Conservation (phyloP, 1,284 basidiomycete genomes). For the Boletus smithii region DNA sequence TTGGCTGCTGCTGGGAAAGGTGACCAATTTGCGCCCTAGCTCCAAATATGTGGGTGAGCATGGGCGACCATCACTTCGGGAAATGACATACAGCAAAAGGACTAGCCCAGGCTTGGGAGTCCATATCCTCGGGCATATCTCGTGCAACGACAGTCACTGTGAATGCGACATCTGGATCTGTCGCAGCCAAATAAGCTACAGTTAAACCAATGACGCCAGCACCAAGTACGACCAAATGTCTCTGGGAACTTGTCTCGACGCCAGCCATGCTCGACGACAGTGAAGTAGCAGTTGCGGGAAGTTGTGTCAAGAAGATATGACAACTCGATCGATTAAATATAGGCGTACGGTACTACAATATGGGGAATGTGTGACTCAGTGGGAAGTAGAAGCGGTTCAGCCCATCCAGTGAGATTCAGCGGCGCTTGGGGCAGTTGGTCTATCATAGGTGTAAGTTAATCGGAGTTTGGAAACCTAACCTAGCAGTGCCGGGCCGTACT, state of each 20-base stretch:
- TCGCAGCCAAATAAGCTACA: constrained; percentile 40
- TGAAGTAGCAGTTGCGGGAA: no score
- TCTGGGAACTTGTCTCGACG: constrained; percentile 6
- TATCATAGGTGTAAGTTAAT: no score
- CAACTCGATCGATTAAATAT: no score
- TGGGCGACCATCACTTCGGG: not conserved
- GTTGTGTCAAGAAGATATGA: no score
- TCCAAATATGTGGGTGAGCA: not conserved
- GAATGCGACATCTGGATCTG: constrained; percentile 29
- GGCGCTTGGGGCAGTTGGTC: no score
- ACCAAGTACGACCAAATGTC: constrained; percentile 46
- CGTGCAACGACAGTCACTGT: constrained; percentile 60
- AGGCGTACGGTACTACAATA: no score
- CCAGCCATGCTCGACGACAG: constrained; percentile 18
- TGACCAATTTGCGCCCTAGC: constrained; percentile 65
- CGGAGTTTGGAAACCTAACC: no score
- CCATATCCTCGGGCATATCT: constrained; percentile 61
- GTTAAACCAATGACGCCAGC: constrained; percentile 51
- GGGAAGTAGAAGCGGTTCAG: no score
- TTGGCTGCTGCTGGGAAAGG: constrained; percentile 52
- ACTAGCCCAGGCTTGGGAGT: constrained; percentile 58
- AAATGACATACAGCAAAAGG: constrained; percentile 62
- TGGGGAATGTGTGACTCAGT: no score
- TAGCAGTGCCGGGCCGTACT: no score
- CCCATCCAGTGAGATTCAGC: no score